phyloP scores from a whole-genome alignment of 169 alveolate species.

The Cardiosporidium cionae region DNA sequence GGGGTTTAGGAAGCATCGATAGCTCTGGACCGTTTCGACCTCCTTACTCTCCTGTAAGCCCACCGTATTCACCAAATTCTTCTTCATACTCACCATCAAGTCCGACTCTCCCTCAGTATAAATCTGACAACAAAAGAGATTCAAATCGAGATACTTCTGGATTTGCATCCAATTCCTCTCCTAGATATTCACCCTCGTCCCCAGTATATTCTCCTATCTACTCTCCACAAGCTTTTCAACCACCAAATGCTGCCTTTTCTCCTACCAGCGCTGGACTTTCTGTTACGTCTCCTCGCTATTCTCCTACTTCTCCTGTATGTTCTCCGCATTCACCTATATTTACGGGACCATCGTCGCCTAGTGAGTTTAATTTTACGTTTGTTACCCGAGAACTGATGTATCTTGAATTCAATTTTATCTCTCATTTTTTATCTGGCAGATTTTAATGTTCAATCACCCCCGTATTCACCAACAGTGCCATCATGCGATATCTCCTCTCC shows the following conservation, averaged over 20 bases:
- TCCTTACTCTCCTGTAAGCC: not conserved
- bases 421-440: too few species aligned
- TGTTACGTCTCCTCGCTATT: constrained; percentile 29
- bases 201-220: constrained; percentile 67
- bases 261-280: constrained; percentile 50
- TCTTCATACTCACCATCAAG: constrained; percentile 36
- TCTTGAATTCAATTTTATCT: too few species aligned
- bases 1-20: too few species aligned
- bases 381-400: too few species aligned
- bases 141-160: too few species aligned
- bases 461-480: constrained; percentile 33
- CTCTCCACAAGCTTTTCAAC: constrained; percentile 34
- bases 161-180: constrained; percentile 44
- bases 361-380: too few species aligned
- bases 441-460: constrained; percentile 59
- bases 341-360: constrained; percentile 85
- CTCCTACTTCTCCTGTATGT: constrained; percentile 26
- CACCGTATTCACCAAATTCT: constrained; percentile 36
- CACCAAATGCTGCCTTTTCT: constrained; percentile 73
- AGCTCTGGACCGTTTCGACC: too few species aligned
- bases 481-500: constrained; percentile 15
- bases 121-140: too few species aligned
- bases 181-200: constrained; percentile 80
- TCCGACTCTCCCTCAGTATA: too few species aligned
- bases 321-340: constrained; percentile 31